These are phyloP conservation scores for Talaromyces sp. DNA, from an alignment of 2,329 filamentous ascomycete species.

Conservation along the genomic window DNA sequence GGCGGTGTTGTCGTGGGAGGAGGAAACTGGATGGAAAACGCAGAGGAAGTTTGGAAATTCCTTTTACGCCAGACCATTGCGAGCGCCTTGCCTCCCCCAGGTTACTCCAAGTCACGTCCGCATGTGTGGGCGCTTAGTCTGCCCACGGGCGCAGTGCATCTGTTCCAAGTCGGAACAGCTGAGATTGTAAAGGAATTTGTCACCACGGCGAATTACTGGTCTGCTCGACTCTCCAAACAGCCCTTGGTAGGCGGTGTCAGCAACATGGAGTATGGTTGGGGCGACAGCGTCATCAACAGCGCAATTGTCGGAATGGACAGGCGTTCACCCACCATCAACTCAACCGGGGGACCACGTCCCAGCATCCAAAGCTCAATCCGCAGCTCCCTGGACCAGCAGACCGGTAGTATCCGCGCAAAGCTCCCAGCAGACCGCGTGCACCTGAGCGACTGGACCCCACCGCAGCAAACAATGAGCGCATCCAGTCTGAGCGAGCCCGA, in stretches of 20 bases:
- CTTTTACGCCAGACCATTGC: conserved; percentile 87
- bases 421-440: conserved; percentile 78
- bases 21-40: conserved; percentile 97
- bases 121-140: conserved; percentile 93
- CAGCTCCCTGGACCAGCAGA: conserved; percentile 60
- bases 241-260: conserved; percentile 88
- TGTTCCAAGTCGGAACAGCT: conserved; percentile 95
- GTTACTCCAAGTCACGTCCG: conserved; percentile 83
- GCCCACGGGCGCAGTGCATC: conserved; percentile 86
- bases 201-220: conserved; percentile 95
- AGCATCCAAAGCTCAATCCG: conserved; percentile 59
- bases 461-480: conserved; percentile 82
- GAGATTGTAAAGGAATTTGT: conserved; percentile 96
- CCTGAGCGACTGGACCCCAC: conserved; percentile 84
- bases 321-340: conserved; percentile 26
- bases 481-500: conserved; percentile 73
- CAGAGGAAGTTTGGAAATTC: conserved; percentile 81
- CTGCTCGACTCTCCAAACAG: conserved; percentile 86
- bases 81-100: conserved; percentile 80
- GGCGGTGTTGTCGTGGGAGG: conserved; percentile 75
- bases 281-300: conserved; percentile 72
- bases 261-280: conserved; percentile 98
- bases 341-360: conserved; percentile 34
- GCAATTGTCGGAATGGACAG: conserved; percentile 58
- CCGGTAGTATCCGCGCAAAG: conserved; percentile 52